Base-by-base conservation (phyloP, 2,329 filamentous ascomycete genomes). In the Penicillium frequentans region DNA sequence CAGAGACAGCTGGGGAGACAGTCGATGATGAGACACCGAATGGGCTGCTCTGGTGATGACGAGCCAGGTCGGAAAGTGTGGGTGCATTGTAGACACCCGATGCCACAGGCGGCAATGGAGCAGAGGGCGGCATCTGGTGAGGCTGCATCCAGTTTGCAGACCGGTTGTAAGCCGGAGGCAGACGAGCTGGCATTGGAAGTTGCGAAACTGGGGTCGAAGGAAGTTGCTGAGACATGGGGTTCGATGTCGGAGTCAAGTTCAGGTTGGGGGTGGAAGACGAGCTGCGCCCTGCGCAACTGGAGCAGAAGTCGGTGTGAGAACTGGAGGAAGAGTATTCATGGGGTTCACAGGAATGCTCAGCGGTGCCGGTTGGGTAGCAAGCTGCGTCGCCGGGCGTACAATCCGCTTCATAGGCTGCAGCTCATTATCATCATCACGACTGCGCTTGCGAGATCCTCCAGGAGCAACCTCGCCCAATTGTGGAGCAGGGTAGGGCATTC, bases 111-210 rank as follows among this genome's bases (percentile, higher is more conserved):
- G 71, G 69, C n/a, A 72, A 53, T 3, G 67, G 54, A 5, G 66
- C 61, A 27, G 76, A 69, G 14, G 75, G 69, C 23, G 75, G 69
- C 24, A 78, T 70, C 45, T 73, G 74, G 51, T 79, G 74, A 31
- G 77, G 71, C 23, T 27, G 48, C 31, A 50, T 50, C 79, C 81
- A 86, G 49, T 78, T 79, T 29, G 77, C 75, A 1, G 86, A 78
- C 11, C 79, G 76, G 13, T 82, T 82, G 71, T 90, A 96, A 1
- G 92, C 88, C 19, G 89, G 86, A 7, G 89, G 83, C 87, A 96
- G 93, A 9, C 91, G 85, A 2, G 87, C 83, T 14, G 88, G 86
- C 10, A 55, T 47, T 11, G 59, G 59, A 10, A 90, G 77, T 23
- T 88, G 86, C 44, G 70, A 67, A 11, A 68, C 49, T 76, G 75